These are phyloP conservation scores for Thermomyces lanuginosus DNA, from an alignment of 2,329 filamentous ascomycete species.

Conservation along the genomic window DNA sequence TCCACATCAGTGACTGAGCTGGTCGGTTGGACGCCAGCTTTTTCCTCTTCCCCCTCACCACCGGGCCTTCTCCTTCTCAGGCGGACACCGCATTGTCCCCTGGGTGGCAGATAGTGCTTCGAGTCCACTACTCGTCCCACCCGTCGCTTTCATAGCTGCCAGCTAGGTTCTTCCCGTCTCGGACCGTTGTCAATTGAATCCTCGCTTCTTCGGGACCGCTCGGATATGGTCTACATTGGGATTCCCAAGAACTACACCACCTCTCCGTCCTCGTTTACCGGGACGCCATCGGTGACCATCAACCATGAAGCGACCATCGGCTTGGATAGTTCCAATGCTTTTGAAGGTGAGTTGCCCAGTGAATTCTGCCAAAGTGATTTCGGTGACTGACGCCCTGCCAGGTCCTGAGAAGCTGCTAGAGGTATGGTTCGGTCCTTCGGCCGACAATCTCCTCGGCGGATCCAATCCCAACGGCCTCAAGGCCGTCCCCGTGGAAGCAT, in stretches of 20 bases:
- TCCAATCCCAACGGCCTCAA: conserved; percentile 67
- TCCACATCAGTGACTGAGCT: too few relatives aligned
- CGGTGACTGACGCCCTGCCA: conserved; percentile 19
- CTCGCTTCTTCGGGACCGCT: conserved; percentile 6
- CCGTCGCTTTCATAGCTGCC: conserved; percentile 15
- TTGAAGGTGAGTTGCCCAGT: conserved; percentile 60
- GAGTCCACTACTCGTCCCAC: conserved; percentile 29
- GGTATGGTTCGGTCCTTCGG: conserved; percentile 87
- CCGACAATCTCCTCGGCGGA: conserved; percentile 52
- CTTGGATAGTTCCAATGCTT: conserved; percentile 87
- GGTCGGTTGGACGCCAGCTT: conserved; percentile 57
- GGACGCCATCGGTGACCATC: conserved; percentile 82
- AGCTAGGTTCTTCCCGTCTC: neutral
- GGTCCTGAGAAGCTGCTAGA: conserved; percentile 94
- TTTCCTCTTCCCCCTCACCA: conserved; percentile 34
- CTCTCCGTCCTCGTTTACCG: conserved; percentile 59
- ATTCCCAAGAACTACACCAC: conserved; percentile 68
- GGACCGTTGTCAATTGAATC: too few relatives aligned
- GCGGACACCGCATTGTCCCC: conserved; percentile 88
- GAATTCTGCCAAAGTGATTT: neutral
- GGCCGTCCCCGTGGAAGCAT: conserved; percentile 63
- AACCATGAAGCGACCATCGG: conserved; percentile 88
- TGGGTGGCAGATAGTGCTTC: conserved; percentile 96
- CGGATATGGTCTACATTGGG: conserved; percentile 71
- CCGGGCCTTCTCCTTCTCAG: conserved; percentile 95